Conservation (phyloP, 257 asterid genomes). For the Eucommia ulmoides region DNA sequence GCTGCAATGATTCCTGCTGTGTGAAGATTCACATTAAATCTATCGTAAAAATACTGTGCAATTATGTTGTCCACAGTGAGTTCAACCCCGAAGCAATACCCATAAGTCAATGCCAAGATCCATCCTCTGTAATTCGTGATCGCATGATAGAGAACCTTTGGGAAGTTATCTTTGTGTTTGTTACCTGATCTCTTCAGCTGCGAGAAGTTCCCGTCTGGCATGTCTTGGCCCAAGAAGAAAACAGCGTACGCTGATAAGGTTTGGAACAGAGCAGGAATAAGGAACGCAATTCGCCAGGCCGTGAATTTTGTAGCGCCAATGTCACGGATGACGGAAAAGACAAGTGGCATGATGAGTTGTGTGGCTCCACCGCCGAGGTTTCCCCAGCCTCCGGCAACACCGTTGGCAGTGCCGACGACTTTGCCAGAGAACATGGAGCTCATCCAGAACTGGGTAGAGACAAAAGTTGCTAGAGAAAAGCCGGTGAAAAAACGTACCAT, state of each 20-base stretch:
- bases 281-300: conserved; percentile 76
- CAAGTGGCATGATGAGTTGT: conserved; percentile 78
- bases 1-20: conserved; percentile 77
- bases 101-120: conserved; percentile 71
- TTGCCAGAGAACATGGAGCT: conserved; percentile 53
- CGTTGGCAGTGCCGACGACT: conserved; percentile 80
- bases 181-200: conserved; percentile 57
- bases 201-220: conserved; percentile 69
- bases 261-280: conserved; percentile 70
- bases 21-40: conserved; percentile 63
- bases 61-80: conserved; percentile 65
- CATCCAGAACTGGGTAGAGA: conserved; percentile 92
- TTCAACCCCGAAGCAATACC: conserved; percentile 84
- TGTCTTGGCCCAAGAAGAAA: conserved; percentile 69
- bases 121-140: conserved; percentile 62
- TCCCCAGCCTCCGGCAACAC: conserved; percentile 88
- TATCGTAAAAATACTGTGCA: conserved; percentile 75
- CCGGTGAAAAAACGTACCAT: conserved; percentile 66
- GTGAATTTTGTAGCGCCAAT: conserved; percentile 47
- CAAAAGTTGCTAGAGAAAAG: conserved; percentile 71
- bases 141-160: conserved; percentile 27
- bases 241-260: conserved; percentile 49
- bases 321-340: conserved; percentile 27
- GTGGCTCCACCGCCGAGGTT: conserved; percentile 91
- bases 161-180: conserved; percentile 44